Conservation (phyloP, 176 grass and related monocot genomes). For the Eleusine coracana region DNA sequence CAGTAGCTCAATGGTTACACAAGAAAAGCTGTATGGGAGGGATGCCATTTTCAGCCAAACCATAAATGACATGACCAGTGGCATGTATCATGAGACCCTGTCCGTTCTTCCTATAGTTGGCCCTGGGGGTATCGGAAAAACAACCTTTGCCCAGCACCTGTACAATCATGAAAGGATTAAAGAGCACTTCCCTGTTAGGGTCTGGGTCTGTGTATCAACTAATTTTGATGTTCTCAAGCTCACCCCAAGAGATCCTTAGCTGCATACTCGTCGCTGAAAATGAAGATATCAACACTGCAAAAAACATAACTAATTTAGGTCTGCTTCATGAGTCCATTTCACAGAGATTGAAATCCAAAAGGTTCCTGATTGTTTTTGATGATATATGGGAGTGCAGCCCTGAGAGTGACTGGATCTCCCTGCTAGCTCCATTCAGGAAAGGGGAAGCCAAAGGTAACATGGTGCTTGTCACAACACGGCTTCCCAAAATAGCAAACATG, state of each 20-base stretch:
- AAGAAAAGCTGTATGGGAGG: background rate
- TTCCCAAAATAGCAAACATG: background rate
- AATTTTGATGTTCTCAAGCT: conserved; percentile 39
- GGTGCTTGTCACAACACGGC: conserved; percentile 35
- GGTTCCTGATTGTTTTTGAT: conserved; percentile 30
- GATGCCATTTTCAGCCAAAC: background rate
- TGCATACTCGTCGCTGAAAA: background rate
- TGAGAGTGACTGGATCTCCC: background rate
- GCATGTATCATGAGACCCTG: background rate
- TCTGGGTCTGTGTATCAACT: conserved; percentile 49
- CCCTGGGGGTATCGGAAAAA: conserved; percentile 52
- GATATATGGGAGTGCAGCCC: conserved; percentile 37
- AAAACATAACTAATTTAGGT: background rate
- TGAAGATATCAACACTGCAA: fast-evolving
- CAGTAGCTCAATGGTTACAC: background rate
- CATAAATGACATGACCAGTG: background rate
- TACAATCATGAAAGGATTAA: conserved; percentile 9
- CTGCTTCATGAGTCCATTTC: conserved; percentile 8
- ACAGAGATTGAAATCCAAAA: conserved; percentile 8
- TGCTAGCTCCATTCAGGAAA: conserved; percentile 20
- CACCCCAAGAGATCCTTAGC: background rate
- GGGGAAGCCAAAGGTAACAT: background rate
- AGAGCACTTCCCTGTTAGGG: background rate
- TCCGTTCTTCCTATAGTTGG: conserved; percentile 50
- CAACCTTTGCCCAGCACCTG: conserved; percentile 40